A percentile compares a stretch with the other conserved stretches of the same genome.
phyloP scores from a whole-genome alignment of 2,329 filamentous ascomycete genomes.

The Amphichorda felina region DNA sequence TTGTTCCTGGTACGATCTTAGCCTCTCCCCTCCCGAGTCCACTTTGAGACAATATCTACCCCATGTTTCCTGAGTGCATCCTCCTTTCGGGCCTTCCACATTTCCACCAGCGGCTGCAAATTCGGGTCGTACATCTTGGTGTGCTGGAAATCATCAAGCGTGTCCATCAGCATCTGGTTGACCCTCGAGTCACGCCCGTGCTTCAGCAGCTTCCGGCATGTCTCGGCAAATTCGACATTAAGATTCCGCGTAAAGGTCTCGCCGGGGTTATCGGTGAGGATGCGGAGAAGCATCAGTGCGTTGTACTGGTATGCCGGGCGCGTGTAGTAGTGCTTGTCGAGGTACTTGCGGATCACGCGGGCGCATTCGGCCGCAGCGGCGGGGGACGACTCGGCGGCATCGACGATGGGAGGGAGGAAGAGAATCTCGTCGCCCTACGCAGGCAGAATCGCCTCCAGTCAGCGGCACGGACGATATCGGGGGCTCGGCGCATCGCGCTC shows the following conservation, averaged over 20 bases:
- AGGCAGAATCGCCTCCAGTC: no score
- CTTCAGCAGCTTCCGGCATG: constrained; percentile 63
- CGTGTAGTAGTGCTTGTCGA: constrained; percentile 58
- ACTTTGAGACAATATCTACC: constrained; percentile 18
- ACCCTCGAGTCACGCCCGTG: constrained; percentile 62
- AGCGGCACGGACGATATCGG: no score
- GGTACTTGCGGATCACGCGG: constrained; percentile 67
- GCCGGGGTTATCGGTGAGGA: constrained; percentile 85
- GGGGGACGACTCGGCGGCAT: constrained; percentile 86
- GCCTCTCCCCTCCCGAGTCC: constrained; percentile 8
- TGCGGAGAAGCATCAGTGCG: constrained; percentile 87
- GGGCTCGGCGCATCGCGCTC: constrained; percentile 5
- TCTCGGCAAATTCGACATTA: constrained; percentile 71
- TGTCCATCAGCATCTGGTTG: constrained; percentile 78
- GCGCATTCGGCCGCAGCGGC: constrained; percentile 74
- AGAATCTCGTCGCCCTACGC: constrained; percentile 86
- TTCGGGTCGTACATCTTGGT: constrained; percentile 66
- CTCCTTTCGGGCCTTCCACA: constrained; percentile 86
- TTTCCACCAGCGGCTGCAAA: constrained; percentile 56
- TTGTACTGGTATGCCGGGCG: constrained; percentile 79
- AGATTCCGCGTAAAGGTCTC: constrained; percentile 82
- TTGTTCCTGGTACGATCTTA: not conserved
- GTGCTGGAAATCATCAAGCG: constrained; percentile 64
- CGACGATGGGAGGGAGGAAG: constrained; percentile 86
- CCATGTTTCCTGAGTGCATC: constrained; percentile 41